A percentile compares a stretch with the other conserved stretches of the same genome.
phyloP scores from a whole-genome alignment of 73 alveolate genomes.

The Durusdinium trenchii region DNA sequence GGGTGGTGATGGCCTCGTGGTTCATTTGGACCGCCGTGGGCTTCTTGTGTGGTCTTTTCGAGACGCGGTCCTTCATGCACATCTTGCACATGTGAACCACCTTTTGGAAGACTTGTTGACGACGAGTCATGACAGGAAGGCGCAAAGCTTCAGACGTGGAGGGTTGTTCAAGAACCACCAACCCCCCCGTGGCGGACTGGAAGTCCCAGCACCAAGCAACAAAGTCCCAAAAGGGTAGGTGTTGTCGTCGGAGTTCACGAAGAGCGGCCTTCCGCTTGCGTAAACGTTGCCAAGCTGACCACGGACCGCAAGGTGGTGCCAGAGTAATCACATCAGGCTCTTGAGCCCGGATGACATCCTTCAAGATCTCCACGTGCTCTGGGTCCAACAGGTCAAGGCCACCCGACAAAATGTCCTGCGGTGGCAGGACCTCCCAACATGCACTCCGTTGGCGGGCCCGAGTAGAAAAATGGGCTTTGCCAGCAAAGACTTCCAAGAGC shows the following conservation, averaged over 20 bases:
- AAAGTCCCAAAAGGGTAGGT: not conserved
- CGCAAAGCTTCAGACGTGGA: not conserved
- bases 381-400: not conserved
- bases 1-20: not conserved
- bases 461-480: not conserved
- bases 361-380: not conserved
- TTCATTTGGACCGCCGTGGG: not conserved
- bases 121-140: not conserved
- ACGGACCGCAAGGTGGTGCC: not conserved
- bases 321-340: not conserved
- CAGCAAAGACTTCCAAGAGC: not conserved
- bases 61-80: not conserved
- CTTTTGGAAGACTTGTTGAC: not conserved
- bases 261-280: not conserved
- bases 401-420: not conserved
- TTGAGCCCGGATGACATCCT: not conserved
- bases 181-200: not conserved
- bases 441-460: not conserved
- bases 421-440: not conserved
- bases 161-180: not conserved
- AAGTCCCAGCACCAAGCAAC: not conserved
- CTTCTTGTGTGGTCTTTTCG: not conserved
- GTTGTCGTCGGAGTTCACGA: not conserved
- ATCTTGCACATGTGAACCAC: not conserved
- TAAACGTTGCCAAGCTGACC: conserved; percentile 3